Conservation (phyloP, 306 rosid genomes). For the Fragaria iinumae region DNA sequence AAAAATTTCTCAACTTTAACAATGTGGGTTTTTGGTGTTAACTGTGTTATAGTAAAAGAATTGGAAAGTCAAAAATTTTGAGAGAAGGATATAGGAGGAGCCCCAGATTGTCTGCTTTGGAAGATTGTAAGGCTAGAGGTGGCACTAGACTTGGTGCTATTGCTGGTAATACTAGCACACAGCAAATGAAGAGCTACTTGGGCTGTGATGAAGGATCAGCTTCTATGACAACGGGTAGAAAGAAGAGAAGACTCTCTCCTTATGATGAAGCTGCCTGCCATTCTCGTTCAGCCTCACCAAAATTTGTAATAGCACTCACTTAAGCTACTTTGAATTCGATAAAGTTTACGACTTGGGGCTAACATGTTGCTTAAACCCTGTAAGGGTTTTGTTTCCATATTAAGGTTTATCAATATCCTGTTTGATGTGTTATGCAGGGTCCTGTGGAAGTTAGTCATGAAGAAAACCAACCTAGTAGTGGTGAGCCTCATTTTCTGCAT, state of each 20-base stretch:
- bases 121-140: slow-evolving; percentile 24
- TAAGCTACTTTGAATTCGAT: neutral
- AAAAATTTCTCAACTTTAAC: slow-evolving; percentile 1
- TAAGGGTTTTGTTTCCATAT: neutral
- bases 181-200: slow-evolving; percentile 7
- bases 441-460: slow-evolving; percentile 21
- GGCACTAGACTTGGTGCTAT: slow-evolving; percentile 8
- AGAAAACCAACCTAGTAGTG: slow-evolving; percentile 30
- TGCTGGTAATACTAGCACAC: neutral
- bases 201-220: slow-evolving; percentile 38
- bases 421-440: slow-evolving; percentile 36
- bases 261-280: slow-evolving; percentile 25
- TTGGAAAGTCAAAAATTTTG: slow-evolving; percentile 30
- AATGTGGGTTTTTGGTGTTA: slow-evolving; percentile 17
- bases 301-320: neutral
- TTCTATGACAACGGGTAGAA: slow-evolving; percentile 39
- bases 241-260: slow-evolving; percentile 37
- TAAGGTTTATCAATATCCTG: slow-evolving; percentile 1
- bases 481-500: slow-evolving; percentile 6
- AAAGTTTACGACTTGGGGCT: neutral
- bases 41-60: slow-evolving; percentile 26
- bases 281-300: slow-evolving; percentile 18
- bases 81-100: slow-evolving; percentile 53
- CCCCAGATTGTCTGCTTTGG: slow-evolving; percentile 46
- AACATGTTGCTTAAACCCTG: neutral